phyloP scores from a whole-genome alignment of 176 grass and related monocot species.

The Echinochloa phyllopogon region DNA sequence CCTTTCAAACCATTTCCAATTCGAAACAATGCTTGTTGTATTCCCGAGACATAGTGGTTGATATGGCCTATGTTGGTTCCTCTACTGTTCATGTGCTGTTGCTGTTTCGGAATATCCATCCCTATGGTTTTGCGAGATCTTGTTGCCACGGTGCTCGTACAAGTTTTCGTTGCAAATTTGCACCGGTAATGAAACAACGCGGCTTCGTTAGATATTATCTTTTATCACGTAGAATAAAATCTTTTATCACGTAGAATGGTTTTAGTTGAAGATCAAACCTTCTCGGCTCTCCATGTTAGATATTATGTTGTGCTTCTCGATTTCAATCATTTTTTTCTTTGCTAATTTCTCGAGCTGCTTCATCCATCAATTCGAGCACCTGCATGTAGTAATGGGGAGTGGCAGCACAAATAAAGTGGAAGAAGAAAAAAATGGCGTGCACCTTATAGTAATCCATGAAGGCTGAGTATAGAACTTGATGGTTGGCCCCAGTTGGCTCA shows the following conservation, averaged over 20 bases:
- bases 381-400: constrained; percentile 26
- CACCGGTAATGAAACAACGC: too few species aligned
- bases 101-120: background rate
- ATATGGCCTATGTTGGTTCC: background rate
- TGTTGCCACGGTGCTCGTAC: too few species aligned
- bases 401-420: background rate
- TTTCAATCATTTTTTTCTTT: constrained; percentile 43
- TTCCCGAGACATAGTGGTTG: background rate
- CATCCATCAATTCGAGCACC: constrained; percentile 74
- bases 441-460: constrained; percentile 92
- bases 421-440: background rate
- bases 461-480: constrained; percentile 63
- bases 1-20: constrained; percentile 15
- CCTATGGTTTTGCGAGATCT: too few species aligned
- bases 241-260: background rate
- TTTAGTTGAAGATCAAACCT: constrained; percentile 50
- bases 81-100: background rate
- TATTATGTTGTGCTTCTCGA: constrained; percentile 80
- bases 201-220: too few species aligned
- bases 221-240: too few species aligned
- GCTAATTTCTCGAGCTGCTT: constrained; percentile 54
- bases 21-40: constrained; percentile 24
- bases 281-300: constrained; percentile 88
- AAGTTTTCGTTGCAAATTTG: too few species aligned
- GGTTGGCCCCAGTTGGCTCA: constrained; percentile 60